These are phyloP conservation scores for Ustulina deusta DNA, from an alignment of 2,329 filamentous ascomycete genomes.

Conservation along the genomic window DNA sequence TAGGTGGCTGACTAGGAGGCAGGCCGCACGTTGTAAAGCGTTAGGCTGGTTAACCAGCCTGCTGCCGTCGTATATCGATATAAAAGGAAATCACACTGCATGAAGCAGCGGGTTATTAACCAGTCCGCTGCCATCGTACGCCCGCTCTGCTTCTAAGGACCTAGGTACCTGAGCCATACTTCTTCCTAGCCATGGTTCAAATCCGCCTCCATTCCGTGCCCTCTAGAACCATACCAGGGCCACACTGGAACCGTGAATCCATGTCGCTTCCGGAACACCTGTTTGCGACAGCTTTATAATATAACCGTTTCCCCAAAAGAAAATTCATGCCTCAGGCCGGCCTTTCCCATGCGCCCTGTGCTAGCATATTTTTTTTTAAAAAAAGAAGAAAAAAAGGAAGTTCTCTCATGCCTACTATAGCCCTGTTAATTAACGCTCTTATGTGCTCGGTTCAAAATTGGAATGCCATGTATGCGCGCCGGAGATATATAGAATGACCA, in stretches of 20 bases:
- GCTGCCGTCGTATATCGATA: not conserved
- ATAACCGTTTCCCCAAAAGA: not conserved
- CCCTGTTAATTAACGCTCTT: conserved; percentile 9
- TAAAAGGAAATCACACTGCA: not conserved
- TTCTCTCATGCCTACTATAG: not conserved
- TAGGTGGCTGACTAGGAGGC: too few relatives aligned
- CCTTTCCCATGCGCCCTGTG: conserved; percentile 24
- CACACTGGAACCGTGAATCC: not conserved
- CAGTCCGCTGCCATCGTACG: too few relatives aligned
- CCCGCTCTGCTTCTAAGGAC: not conserved
- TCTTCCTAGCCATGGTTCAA: not conserved
- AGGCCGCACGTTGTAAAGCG: too few relatives aligned
- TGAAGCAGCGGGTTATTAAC: too few relatives aligned
- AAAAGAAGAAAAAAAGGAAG: not conserved
- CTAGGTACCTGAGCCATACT: not conserved
- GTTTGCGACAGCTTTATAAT: not conserved
- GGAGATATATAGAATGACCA: conserved; percentile 1
- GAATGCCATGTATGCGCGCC: not conserved
- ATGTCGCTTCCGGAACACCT: conserved; percentile 6
- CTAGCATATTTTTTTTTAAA: conserved; percentile 2
- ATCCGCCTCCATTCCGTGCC: not conserved
- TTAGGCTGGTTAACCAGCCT: not conserved
- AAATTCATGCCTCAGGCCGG: not conserved
- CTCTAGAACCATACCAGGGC: not conserved
- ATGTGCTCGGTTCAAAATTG: not conserved